Base-by-base conservation (phyloP, 768 basidiomycete genomes). In the Grammothele lineata region DNA sequence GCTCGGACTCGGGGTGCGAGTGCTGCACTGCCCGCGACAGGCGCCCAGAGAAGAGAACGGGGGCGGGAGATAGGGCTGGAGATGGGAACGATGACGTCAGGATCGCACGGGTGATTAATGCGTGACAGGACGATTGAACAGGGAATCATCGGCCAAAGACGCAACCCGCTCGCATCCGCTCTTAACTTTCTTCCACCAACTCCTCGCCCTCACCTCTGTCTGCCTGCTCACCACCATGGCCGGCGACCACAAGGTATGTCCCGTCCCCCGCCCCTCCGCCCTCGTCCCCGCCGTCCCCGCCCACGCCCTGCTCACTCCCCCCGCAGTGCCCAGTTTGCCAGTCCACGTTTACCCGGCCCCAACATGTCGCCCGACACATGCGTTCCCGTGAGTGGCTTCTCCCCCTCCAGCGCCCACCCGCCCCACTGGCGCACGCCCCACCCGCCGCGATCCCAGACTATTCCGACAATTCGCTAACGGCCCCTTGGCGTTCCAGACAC, bases 321-420 rank as follows among this genome's bases (percentile, higher is more conserved):
- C 38, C 42, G 14, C 56, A 85, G 65, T 92, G 90, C 63, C 83
- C 89, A 15, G 88, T 92, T 11, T 92, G 89, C 64, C 79, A 85
- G 53, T 85, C 90, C 0, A 90, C 88, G 0, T 92, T 92, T 56
- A 92, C 90, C 19, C 77, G 89, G 43, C 89, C 89, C 23, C 89
- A 92, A 59, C 89, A 92, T 79, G 90, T 92, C 38, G 87, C 87
- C 0, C 71, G 89, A 40, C 90, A 91, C 67, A 91, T 92, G 88
- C 81, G 89, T 65, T 90, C 87, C 57, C 89, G 87, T 91, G 70
- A 69, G 87, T 82, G 38, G 47, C 30, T 48, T 43, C 42, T 53
- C 45, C 35, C 19, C 37, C 30, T 34, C 41, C 37, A 53, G 52
- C n/a, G n/a, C n/a, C n/a, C 36, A 17, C 44, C 51, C 40, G 43